Evolutionary conservation across 129 eudicot species (phyloP), one percentile per base, ranked within the genome.

Genomic region (Flaveria linearis): DNA sequence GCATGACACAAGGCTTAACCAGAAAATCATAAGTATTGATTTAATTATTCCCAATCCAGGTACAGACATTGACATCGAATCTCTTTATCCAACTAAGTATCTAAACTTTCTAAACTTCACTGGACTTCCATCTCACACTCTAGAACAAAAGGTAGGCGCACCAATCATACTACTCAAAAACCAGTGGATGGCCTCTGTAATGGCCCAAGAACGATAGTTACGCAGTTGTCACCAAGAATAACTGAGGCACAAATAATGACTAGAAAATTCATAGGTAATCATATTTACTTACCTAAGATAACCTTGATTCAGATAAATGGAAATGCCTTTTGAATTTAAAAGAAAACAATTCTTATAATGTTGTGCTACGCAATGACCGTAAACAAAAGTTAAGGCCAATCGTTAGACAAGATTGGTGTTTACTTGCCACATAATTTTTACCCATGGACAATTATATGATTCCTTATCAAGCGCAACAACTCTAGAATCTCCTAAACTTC

Each of bases 181-280:
- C 68, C 42, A 8, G 41, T 12, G 7, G 36, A 2, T 0, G 52
- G 77, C 0, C 2, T 73, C 6, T 61, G 71, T 41, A 74, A 61
- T 3, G 61, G 45, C 5, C 45, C 61, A 3, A 46, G 62, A 49
- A 12, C 46, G 6, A 58, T 74, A 13, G 9, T 74, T 1, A 74
- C 60, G 1, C 49, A 74, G 7, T n/a, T 74, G 10, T 10, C 47
- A 0, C 68, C 68, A 13, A 43, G 61, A 46, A 33, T 74, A 2
- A 74, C 23, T 9, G 17, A 74, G 20, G 78, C 46, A 16, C 2
- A 41, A 20, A 16, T 74, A 8, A 74, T 74, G 1, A 58, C 45
- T 1, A 60, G 70, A 13, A 58, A 28, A 7, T 7, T 8, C 1
- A 45, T 74, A 7, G 61, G 49, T 1, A 7, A 46, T 0, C 15